Evolutionary conservation across 2,329 filamentous ascomycete species (phyloP).

Genomic region (Neopestalotiopsis sp.): DNA sequence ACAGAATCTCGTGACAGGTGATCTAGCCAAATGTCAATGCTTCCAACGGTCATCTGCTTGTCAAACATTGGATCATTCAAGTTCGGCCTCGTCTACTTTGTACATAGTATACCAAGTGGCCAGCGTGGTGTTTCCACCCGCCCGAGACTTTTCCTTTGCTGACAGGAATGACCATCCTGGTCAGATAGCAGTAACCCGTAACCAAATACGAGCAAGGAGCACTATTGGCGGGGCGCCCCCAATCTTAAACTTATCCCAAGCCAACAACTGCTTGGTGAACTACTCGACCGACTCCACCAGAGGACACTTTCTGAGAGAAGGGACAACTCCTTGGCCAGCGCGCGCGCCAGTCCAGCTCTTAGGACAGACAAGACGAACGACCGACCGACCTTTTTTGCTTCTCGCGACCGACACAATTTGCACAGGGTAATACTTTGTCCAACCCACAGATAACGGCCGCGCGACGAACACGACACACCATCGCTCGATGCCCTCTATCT

Average conservation of each 20-base stretch:
- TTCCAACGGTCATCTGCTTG: neutral
- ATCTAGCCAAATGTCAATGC: neutral
- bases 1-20: neutral
- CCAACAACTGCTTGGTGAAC: neutral
- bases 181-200: neutral
- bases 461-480: neutral
- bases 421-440: neutral
- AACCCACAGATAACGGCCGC: neutral
- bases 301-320: neutral
- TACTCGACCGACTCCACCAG: neutral
- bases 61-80: neutral
- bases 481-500: neutral
- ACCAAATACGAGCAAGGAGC: conserved; percentile 4
- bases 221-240: conserved; percentile 1
- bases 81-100: neutral
- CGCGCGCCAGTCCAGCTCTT: conserved; percentile 3
- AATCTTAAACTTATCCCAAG: neutral
- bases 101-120: neutral
- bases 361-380: neutral
- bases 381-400: neutral
- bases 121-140: conserved; percentile 8
- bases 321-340: neutral
- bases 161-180: neutral
- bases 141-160: neutral
- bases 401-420: neutral